phyloP scores from a whole-genome alignment of 1,284 basidiomycete species.

The Naganishia cerealis region DNA sequence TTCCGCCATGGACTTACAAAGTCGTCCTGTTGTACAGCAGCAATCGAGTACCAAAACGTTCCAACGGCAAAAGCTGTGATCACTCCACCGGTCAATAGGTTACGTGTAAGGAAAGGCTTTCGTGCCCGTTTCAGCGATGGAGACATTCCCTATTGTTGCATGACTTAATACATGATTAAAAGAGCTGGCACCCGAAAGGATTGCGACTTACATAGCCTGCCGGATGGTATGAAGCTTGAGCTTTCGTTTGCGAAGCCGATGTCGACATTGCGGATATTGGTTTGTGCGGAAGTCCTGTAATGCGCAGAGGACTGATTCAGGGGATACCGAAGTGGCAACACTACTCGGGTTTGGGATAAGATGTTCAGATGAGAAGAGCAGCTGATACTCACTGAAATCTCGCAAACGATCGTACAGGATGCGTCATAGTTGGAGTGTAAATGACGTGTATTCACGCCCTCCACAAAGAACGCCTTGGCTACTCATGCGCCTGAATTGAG shows the following conservation, averaged over 20 bases:
- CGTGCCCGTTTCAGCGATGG: constrained; percentile 82
- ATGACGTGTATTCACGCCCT: too few species aligned
- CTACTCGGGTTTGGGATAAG: too few species aligned
- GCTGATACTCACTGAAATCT: too few species aligned
- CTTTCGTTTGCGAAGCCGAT: constrained; percentile 26
- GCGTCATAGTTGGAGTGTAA: too few species aligned
- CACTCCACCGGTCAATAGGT: constrained; percentile 72
- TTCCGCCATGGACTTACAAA: constrained; percentile 59
- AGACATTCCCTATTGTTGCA: constrained; percentile 67
- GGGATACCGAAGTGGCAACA: too few species aligned
- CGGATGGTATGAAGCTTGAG: constrained; percentile 34
- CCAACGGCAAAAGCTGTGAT: constrained; percentile 76
- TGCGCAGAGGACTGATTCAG: too few species aligned
- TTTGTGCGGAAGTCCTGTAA: too few species aligned
- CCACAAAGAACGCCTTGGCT: too few species aligned
- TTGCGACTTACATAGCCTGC: constrained; percentile 31
- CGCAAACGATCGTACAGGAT: too few species aligned
- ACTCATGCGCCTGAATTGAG: too few species aligned
- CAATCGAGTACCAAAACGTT: constrained; percentile 89
- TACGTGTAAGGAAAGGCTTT: constrained; percentile 74
- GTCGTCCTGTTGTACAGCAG: constrained; percentile 87
- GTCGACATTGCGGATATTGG: constrained; percentile 10
- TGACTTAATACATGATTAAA: not conserved
- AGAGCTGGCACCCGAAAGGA: not conserved
- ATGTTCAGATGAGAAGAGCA: too few species aligned